Percentiles rank a stretch among this genome's conserved stretches.
Conservation (phyloP, 495 filamentous ascomycete genomes). For the Penicillium goetzii region DNA sequence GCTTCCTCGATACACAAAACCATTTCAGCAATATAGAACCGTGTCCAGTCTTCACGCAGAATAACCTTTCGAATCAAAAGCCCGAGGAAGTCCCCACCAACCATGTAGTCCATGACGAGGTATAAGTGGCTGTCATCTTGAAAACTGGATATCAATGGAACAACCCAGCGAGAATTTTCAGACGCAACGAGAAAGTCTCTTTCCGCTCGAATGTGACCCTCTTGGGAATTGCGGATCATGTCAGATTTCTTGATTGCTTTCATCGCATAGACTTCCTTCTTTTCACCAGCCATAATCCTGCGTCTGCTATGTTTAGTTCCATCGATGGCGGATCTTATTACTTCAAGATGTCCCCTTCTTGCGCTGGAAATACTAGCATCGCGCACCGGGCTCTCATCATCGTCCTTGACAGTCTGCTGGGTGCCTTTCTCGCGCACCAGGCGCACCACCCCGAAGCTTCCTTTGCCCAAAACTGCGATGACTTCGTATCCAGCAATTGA, state of each 20-base stretch:
- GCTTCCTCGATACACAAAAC: conserved; percentile 92
- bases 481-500: conserved; percentile 72
- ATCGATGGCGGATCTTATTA: conserved; percentile 35
- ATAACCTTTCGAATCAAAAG: conserved; percentile 80
- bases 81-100: conserved; percentile 90
- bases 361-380: conserved; percentile 1
- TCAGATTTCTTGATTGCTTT: conserved; percentile 92
- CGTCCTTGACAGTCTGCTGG: background rate
- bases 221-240: conserved; percentile 87
- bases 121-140: conserved; percentile 84
- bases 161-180: conserved; percentile 82
- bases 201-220: conserved; percentile 89
- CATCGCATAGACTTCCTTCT: conserved; percentile 82
- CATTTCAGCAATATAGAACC: conserved; percentile 94
- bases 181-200: conserved; percentile 88
- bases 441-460: conserved; percentile 90
- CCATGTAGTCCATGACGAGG: conserved; percentile 97
- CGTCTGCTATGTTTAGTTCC: conserved; percentile 30
- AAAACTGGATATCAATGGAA: conserved; percentile 85
- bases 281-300: conserved; percentile 36
- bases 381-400: conserved; percentile 9
- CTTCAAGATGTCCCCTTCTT: conserved; percentile 11
- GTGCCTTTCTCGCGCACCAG: conserved; percentile 69
- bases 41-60: conserved; percentile 74
- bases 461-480: conserved; percentile 87